These are phyloP conservation scores for Saturnispora dispora DNA, from an alignment of 805 yeast genomes.

Conservation along the genomic window DNA sequence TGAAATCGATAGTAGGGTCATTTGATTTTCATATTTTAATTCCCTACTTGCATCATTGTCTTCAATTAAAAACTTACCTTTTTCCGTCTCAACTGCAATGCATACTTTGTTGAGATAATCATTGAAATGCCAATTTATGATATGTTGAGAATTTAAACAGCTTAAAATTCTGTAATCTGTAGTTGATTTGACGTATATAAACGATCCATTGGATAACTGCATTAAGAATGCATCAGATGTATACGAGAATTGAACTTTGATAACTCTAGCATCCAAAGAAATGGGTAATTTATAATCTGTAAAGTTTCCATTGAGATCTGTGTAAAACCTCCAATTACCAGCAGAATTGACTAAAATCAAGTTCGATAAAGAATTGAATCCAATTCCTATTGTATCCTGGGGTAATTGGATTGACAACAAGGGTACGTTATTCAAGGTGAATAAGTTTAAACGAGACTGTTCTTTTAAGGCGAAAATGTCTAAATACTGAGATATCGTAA, in stretches of 20 bases:
- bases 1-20: conserved; percentile 4
- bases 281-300: conserved; percentile 36
- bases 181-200: conserved; percentile 28
- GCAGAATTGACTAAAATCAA: conserved; percentile 46
- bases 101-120: background rate
- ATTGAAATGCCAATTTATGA: conserved; percentile 4
- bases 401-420: conserved; percentile 6
- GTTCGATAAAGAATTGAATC: background rate
- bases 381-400: background rate
- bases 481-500: background rate
- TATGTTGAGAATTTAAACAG: background rate
- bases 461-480: conserved; percentile 15
- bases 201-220: conserved; percentile 31
- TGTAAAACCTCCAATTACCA: conserved; percentile 48
- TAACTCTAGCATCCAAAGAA: background rate
- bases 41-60: background rate
- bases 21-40: background rate
- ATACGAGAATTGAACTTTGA: conserved; percentile 26
- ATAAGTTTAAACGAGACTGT: conserved; percentile 35
- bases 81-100: background rate
- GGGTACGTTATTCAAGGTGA: conserved; percentile 22
- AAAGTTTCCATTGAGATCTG: conserved; percentile 61
- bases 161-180: background rate
- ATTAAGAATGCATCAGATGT: conserved; percentile 36
- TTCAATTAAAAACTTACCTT: background rate